Evolutionary conservation across 495 filamentous ascomycete genomes (phyloP).

Genomic region (Neurospora africana): DNA sequence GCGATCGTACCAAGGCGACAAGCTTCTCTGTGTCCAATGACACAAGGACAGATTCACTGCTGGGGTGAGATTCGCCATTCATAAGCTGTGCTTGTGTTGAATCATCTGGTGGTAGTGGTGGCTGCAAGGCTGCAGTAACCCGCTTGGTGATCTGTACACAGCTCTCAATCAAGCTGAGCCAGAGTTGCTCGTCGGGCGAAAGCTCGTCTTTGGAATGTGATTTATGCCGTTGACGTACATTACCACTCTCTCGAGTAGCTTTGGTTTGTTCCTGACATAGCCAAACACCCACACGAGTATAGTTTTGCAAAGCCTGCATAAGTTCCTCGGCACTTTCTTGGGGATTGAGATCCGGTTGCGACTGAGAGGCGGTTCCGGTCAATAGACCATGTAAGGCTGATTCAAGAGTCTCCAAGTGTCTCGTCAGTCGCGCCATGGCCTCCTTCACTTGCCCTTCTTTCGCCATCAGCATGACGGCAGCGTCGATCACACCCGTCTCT

Average conservation of each 20-base stretch:
- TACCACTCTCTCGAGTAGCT: slow-evolving; percentile 26
- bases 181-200: slow-evolving; percentile 68
- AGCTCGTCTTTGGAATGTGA: slow-evolving; percentile 50
- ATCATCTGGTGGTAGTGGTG: neutral
- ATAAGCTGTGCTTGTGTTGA: slow-evolving; percentile 10
- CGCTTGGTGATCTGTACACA: slow-evolving; percentile 69
- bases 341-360: slow-evolving; percentile 35
- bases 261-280: slow-evolving; percentile 86
- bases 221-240: slow-evolving; percentile 31
- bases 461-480: slow-evolving; percentile 82
- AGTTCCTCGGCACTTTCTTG: slow-evolving; percentile 47
- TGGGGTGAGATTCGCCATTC: slow-evolving; percentile 13
- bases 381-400: slow-evolving; percentile 68
- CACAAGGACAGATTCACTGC: slow-evolving; percentile 1
- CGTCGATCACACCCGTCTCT: slow-evolving; percentile 79
- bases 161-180: slow-evolving; percentile 82
- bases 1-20: slow-evolving; percentile 52
- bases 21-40: slow-evolving; percentile 44
- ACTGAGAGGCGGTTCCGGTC: slow-evolving; percentile 33
- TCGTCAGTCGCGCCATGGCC: slow-evolving; percentile 74
- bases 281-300: slow-evolving; percentile 86
- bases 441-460: slow-evolving; percentile 75
- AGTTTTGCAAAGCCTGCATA: slow-evolving; percentile 72
- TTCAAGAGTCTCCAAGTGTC: slow-evolving; percentile 68
- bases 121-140: slow-evolving; percentile 26